Evolutionary conservation across 495 filamentous ascomycete genomes (phyloP).

Genomic region (Opeltia flavorubescens): DNA sequence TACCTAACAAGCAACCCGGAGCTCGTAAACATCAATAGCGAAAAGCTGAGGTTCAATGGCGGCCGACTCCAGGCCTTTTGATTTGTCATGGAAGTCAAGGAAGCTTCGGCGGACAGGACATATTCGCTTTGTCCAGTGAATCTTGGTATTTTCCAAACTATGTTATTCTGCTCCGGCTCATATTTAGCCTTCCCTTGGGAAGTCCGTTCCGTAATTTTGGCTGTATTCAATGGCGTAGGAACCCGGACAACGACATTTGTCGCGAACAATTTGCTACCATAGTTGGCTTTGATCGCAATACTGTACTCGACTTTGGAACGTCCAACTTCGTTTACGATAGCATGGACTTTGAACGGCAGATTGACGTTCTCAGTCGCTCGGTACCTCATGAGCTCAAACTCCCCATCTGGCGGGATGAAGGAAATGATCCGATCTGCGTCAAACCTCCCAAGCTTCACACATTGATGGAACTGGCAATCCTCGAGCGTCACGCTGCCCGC

Average conservation of each 20-base stretch:
- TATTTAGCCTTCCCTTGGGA: constrained; percentile 96
- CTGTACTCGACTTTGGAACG: constrained; percentile 98
- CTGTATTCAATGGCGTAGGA: constrained; percentile 93
- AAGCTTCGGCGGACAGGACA: constrained; percentile 86
- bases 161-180: constrained; percentile 93
- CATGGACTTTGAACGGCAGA: constrained; percentile 95
- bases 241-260: constrained; percentile 95
- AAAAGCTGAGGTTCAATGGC: constrained; percentile 82
- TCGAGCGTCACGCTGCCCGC: constrained; percentile 93
- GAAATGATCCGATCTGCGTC: constrained; percentile 95
- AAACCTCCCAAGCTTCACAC: constrained; percentile 94
- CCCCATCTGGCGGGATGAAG: constrained; percentile 94
- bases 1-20: constrained; percentile 86
- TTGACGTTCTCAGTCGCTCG: constrained; percentile 99
- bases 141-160: constrained; percentile 96
- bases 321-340: constrained; percentile 93
- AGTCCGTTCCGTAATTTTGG: constrained; percentile 83
- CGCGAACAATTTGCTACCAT: constrained; percentile 88
- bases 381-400: constrained; percentile 99
- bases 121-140: constrained; percentile 94
- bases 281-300: constrained; percentile 94
- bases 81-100: constrained; percentile 89
- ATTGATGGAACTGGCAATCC: constrained; percentile 99
- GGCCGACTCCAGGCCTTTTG: constrained; percentile 96
- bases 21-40: constrained; percentile 93